Percentiles rank a stretch among this genome's conserved stretches.
These are phyloP conservation scores for Beta vulgaris DNA, from an alignment of 148 eudicot species.

Conservation along the genomic window DNA sequence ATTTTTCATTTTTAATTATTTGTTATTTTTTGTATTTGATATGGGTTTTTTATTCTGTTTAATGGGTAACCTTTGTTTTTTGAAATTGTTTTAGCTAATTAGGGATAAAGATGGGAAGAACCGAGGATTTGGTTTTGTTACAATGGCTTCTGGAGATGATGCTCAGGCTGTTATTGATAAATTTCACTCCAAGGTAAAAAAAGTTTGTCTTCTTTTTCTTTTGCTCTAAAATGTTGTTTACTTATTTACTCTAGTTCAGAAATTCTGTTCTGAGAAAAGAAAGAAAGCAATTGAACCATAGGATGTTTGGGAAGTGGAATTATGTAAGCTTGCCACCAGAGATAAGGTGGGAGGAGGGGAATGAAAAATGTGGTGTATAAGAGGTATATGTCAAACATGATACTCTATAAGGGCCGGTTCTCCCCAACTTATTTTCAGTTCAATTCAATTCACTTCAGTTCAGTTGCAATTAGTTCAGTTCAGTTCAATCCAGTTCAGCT, in stretches of 20 bases:
- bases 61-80: conserved; percentile 15
- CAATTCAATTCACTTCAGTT: no score
- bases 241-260: background rate
- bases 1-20: no score
- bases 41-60: conserved; percentile 22
- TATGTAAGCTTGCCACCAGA: background rate
- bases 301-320: background rate
- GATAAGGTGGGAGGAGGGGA: background rate
- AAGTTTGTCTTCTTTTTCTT: background rate
- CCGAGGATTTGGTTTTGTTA: conserved; percentile 83
- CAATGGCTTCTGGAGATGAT: conserved; percentile 76
- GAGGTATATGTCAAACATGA: background rate
- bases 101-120: conserved; percentile 68
- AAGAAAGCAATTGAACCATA: background rate
- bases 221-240: background rate
- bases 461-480: no score
- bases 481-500: no score
- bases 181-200: conserved; percentile 54
- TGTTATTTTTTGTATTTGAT: background rate
- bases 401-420: no score
- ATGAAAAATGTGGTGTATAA: background rate
- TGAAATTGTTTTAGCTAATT: conserved; percentile 47
- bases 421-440: no score
- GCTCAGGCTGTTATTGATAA: conserved; percentile 71
- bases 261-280: background rate